Base-by-base conservation (phyloP, 2,329 filamentous ascomycete species). In the Stachybotrys chartarum region DNA sequence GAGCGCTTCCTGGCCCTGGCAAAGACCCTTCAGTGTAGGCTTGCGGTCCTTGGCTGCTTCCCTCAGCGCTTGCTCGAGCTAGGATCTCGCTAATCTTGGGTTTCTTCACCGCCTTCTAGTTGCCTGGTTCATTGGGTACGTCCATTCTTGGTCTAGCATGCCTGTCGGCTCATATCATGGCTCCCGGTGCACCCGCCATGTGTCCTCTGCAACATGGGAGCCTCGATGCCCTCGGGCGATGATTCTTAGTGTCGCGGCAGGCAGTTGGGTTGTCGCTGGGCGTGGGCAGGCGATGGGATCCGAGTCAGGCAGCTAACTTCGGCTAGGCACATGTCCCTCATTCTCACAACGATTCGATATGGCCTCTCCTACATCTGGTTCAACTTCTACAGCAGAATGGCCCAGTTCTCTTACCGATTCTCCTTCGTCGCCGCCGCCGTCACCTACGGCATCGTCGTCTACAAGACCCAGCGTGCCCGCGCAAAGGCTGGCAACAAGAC, bases 361-460 rank as follows among this genome's bases (percentile, higher is more conserved):
- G 75, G 80, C 60, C 73, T 97, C 59, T 95, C 91, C 51, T 96
- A 91, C 78, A 75, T 97, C 56, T 87, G 88, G 67, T 88, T 97
- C 80, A 95, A 96, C 80, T 91, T 85, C 72, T 88, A 88, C 70
- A 86, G 85, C 56, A 76, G 83, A 69, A 84, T 85, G 78, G 92
- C 93, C 51, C 80, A 83, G 62, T 86, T 94, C 72, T 88, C 88
- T 56, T 99, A 99, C 78, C 92, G 94, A 66, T 83, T 87, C 54
- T 90, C 92, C 56, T 99, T 99, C 72, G 63, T 97, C 64, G 87
- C 92, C 3, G 94, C 94, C 6, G 91, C 91, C 51, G 84, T 85
- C 52, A 97, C 94, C 11, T 99, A 99, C 73, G 93, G 94, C 62
- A 97, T 99, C 63, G 94, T 99, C 52, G 93, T 99, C 59, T 97